A percentile compares a stretch with the other conserved stretches of the same genome.
Conservation (phyloP, 2,329 filamentous ascomycete genomes). For the Drechslerella dactyloides region DNA sequence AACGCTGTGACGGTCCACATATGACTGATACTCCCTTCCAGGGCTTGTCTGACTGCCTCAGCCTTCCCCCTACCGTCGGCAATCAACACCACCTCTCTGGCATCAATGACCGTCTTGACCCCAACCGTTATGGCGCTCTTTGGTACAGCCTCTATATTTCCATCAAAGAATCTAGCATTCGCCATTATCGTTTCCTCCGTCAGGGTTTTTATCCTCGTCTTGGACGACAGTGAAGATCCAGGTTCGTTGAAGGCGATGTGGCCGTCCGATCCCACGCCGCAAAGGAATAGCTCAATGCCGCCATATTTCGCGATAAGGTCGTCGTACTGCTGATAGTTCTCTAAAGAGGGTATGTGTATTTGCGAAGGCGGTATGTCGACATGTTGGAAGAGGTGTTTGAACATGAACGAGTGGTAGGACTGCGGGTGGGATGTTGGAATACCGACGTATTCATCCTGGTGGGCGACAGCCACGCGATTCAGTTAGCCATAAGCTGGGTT, state of each 20-base stretch:
- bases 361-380: constrained; percentile 81
- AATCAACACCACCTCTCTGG: constrained; percentile 80
- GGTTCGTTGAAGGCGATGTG: constrained; percentile 93
- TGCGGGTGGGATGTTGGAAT: constrained; percentile 82
- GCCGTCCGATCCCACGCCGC: constrained; percentile 82
- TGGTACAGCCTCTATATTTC: constrained; percentile 75
- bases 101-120: constrained; percentile 81
- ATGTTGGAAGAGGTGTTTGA: constrained; percentile 86
- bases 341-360: constrained; percentile 79
- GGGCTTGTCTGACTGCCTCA: constrained; percentile 76
- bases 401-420: constrained; percentile 92
- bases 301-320: constrained; percentile 74
- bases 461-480: constrained; percentile 57
- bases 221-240: constrained; percentile 75
- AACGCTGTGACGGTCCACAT: constrained; percentile 88
- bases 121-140: constrained; percentile 84
- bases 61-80: constrained; percentile 83
- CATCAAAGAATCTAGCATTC: constrained; percentile 82
- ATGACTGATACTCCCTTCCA: constrained; percentile 83
- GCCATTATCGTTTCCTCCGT: constrained; percentile 86
- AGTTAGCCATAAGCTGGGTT: constrained; percentile 15
- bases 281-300: constrained; percentile 84
- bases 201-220: constrained; percentile 83
- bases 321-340: constrained; percentile 80
- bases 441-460: constrained; percentile 78